Evolutionary conservation across 768 basidiomycete genomes (phyloP), one percentile per base, ranked within the genome.

Genomic region (Pleurotus tuoliensis): DNA sequence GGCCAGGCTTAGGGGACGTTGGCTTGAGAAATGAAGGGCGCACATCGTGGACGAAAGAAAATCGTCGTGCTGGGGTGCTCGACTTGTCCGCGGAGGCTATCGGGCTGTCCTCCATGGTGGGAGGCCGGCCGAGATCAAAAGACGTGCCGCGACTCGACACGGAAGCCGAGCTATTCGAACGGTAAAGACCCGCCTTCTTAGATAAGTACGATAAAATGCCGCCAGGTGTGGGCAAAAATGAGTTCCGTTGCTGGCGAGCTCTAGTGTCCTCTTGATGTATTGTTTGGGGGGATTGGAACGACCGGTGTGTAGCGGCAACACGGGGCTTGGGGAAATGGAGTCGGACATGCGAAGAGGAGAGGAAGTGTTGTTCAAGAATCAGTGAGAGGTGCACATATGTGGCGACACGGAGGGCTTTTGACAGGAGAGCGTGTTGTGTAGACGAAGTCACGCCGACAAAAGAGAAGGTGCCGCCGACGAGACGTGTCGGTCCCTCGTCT

Each of bases 381-480:
- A 86, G 73, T 1, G 84, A 82, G 1, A 86, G 73, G 61, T 84
- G 80, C 7, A 76, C 64, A 63, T 82, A 87, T 13, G 82, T 68
- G 0, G 78, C 63, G 8, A 87, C 61, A 13, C 80, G 77, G 13
- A 90, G 79, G 15, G 81, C 69, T 44, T 73, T 75, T 47, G 68
- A 66, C 0, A 90, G 73, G 0, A 74, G 57, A 3, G 62, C 59
- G 59, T 85, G 75, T 53, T 82, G 78, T 3, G 63, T 30, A 1
- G 69, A 63, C 1, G 80, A 78, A 11, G 66, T 66, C 12, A 79
- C 61, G 8, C 80, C 83, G 58, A 71, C 73, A 57, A 89, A 73
- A 1, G 71, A 64, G 64, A 90, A 88, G 1, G 80, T 84, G 0
- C 87, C 87, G 4, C 87, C 87, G 6, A 88, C 75, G 30, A 86